Conservation (phyloP, 148 eudicot genomes). For the Euryodendron excelsum region DNA sequence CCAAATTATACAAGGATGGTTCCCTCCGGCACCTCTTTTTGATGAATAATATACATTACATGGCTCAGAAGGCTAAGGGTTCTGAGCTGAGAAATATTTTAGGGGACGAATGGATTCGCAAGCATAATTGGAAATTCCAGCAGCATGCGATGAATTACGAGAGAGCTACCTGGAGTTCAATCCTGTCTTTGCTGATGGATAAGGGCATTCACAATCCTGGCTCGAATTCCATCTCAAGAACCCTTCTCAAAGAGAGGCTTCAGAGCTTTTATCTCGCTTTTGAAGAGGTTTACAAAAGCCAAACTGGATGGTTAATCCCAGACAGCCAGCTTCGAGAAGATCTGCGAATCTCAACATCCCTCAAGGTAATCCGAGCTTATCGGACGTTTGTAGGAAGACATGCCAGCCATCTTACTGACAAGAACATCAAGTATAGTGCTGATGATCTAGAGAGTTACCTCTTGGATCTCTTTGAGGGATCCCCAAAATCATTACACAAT, state of each 20-base stretch:
- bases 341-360: constrained; percentile 66
- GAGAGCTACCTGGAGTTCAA: constrained; percentile 77
- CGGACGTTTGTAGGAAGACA: constrained; percentile 70
- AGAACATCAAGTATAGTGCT: constrained; percentile 66
- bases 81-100: constrained; percentile 60
- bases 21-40: constrained; percentile 64
- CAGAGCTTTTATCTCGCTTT: constrained; percentile 61
- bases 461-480: constrained; percentile 71
- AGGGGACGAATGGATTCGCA: constrained; percentile 72
- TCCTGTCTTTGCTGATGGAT: constrained; percentile 60
- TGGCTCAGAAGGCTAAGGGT: constrained; percentile 65
- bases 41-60: constrained; percentile 80
- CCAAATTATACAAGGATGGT: constrained; percentile 62
- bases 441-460: constrained; percentile 64
- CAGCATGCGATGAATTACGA: constrained; percentile 73
- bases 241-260: constrained; percentile 61
- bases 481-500: constrained; percentile 56
- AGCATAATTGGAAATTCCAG: constrained; percentile 71
- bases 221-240: constrained; percentile 46
- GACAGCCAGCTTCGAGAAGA: constrained; percentile 66
- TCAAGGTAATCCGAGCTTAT: constrained; percentile 75
- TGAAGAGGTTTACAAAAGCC: constrained; percentile 76
- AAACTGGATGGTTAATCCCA: constrained; percentile 63
- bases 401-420: constrained; percentile 47
- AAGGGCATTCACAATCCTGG: constrained; percentile 52